A percentile compares a stretch with the other conserved stretches of the same genome.
Conservation (phyloP, 2,329 filamentous ascomycete species). For the Talaromyces albobiverticillius region DNA sequence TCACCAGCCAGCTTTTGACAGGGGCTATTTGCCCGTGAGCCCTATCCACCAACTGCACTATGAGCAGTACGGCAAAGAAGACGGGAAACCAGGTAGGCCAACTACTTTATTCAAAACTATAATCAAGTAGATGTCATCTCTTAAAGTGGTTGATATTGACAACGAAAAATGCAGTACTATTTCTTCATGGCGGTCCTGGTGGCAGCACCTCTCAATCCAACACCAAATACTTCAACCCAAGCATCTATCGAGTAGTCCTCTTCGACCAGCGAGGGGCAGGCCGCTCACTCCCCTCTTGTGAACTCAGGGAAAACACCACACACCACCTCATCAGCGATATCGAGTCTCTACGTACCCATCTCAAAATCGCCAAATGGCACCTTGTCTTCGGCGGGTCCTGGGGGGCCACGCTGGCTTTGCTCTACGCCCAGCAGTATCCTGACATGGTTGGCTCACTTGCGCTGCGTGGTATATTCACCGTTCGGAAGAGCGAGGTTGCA, state of each 20-base stretch:
- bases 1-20: conserved; percentile 34
- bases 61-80: conserved; percentile 36
- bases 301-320: conserved; percentile 45
- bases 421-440: conserved; percentile 45
- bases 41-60: conserved; percentile 36
- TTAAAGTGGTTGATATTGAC: too few relatives aligned
- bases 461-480: conserved; percentile 42
- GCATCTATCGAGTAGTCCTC: conserved; percentile 44
- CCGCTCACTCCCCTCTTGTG: conserved; percentile 41
- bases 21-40: conserved; percentile 30
- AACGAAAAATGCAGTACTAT: conserved; percentile 36
- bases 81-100: conserved; percentile 36
- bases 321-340: conserved; percentile 46
- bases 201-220: conserved; percentile 33
- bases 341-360: conserved; percentile 41
- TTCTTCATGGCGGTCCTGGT: conserved; percentile 47
- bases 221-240: conserved; percentile 44
- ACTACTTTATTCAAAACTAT: neutral
- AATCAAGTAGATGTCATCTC: too few relatives aligned
- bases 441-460: conserved; percentile 37
- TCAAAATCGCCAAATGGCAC: conserved; percentile 44
- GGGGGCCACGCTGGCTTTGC: conserved; percentile 45
- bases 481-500: neutral
- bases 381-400: conserved; percentile 49
- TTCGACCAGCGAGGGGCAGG: conserved; percentile 49